These are phyloP conservation scores for Dissophora globulifera DNA, from an alignment of 192 early-diverging fungal genomes.

Conservation along the genomic window DNA sequence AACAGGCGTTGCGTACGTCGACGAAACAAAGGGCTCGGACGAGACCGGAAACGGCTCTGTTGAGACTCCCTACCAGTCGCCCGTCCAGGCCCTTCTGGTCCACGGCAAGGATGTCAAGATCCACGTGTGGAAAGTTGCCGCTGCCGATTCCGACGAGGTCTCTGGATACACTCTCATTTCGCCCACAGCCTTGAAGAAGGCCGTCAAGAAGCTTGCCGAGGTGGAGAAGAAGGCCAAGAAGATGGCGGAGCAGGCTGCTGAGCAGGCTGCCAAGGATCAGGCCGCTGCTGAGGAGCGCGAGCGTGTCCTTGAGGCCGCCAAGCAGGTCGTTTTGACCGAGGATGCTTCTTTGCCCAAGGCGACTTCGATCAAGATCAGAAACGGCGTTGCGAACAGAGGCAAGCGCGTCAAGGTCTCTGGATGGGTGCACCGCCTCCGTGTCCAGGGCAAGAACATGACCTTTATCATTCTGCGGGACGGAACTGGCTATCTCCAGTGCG, in stretches of 20 bases:
- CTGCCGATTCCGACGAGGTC: constrained; percentile 64
- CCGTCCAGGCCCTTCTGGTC: constrained; percentile 74
- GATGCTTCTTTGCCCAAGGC: constrained; percentile 80
- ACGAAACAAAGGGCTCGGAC: constrained; percentile 88
- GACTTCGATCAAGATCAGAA: constrained; percentile 82
- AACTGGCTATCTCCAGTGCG: constrained; percentile 92
- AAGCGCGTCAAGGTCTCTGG: constrained; percentile 88
- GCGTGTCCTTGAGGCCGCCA: constrained; percentile 84
- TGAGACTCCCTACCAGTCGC: constrained; percentile 81
- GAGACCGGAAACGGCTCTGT: constrained; percentile 78
- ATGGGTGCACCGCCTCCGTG: constrained; percentile 96
- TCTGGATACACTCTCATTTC: constrained; percentile 76
- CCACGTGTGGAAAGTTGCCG: constrained; percentile 71
- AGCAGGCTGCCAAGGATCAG: constrained; percentile 74
- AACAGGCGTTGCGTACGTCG: constrained; percentile 67
- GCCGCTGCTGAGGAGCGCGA: constrained; percentile 80
- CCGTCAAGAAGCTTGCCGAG: constrained; percentile 75
- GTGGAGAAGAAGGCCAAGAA: constrained; percentile 83
- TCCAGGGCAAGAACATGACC: constrained; percentile 97
- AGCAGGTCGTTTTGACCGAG: constrained; percentile 78
- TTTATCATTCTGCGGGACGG: constrained; percentile 97
- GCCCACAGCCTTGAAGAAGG: constrained; percentile 94
- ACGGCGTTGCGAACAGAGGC: constrained; percentile 71
- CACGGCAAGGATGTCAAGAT: constrained; percentile 66
- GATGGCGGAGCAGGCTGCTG: constrained; percentile 78